These are phyloP conservation scores for Fusarium acutatum DNA, from an alignment of 2,329 filamentous ascomycete genomes.

Conservation along the genomic window DNA sequence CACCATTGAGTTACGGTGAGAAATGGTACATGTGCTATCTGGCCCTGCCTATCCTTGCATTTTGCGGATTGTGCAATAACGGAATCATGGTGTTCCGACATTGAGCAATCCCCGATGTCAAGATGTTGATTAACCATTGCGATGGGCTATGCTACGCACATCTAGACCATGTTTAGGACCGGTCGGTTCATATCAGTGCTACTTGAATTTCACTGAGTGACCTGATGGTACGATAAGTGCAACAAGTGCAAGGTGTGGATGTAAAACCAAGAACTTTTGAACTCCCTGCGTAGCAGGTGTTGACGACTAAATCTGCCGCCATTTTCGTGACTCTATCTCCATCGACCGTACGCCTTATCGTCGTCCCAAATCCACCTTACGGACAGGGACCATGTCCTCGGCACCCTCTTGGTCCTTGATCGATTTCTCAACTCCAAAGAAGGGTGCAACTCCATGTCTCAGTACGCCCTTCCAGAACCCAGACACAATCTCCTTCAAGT, in stretches of 20 bases:
- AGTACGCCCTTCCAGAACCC: conserved; percentile 82
- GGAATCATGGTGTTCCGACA: background rate
- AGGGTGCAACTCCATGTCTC: conserved; percentile 69
- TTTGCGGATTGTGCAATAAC: background rate
- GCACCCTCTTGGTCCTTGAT: conserved; percentile 40
- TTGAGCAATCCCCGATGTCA: background rate
- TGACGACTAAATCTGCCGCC: background rate
- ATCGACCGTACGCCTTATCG: conserved; percentile 28
- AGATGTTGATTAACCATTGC: background rate
- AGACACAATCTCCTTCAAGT: conserved; percentile 74
- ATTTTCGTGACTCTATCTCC: background rate
- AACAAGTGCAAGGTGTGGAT: background rate
- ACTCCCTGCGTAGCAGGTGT: background rate
- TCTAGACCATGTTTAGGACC: background rate
- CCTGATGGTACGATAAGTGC: background rate
- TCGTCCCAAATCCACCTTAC: conserved; percentile 62
- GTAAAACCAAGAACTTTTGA: conserved; percentile 17
- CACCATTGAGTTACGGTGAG: background rate
- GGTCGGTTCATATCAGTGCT: background rate
- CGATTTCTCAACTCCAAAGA: conserved; percentile 62
- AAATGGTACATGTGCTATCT: background rate
- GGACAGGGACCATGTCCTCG: conserved; percentile 61
- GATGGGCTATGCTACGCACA: background rate
- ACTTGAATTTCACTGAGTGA: background rate
- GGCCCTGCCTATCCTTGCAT: background rate